These are phyloP conservation scores for Phytopythium boreale DNA, from an alignment of 352 stramenopile species.

Conservation along the genomic window DNA sequence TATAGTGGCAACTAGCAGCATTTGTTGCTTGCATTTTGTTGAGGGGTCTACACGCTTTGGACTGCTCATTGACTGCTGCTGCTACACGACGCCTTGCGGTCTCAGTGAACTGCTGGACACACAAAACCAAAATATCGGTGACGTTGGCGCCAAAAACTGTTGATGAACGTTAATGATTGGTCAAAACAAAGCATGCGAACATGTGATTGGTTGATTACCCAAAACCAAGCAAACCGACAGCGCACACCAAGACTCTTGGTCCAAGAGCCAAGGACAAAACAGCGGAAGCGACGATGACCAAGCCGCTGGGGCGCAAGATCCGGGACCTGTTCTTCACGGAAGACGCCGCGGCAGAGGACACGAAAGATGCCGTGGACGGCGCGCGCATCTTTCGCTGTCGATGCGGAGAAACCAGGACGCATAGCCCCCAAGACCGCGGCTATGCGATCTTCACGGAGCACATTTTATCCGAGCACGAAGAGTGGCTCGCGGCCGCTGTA, in stretches of 20 bases:
- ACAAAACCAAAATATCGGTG: too few relatives aligned
- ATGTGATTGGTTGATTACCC: background rate
- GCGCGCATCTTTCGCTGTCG: conserved; percentile 45
- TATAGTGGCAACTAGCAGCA: background rate
- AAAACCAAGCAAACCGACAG: too few relatives aligned
- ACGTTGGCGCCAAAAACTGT: background rate
- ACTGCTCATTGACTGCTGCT: too few relatives aligned
- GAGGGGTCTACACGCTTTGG: too few relatives aligned
- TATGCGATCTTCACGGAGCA: conserved; percentile 73
- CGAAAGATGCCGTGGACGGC: background rate
- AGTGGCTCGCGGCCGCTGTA: conserved; percentile 37
- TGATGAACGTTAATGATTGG: background rate
- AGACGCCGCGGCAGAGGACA: conserved; percentile 6
- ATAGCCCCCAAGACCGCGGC: conserved; percentile 38
- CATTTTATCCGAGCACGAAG: conserved; percentile 56
- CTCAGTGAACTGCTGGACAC: too few relatives aligned
- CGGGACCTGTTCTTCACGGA: conserved; percentile 51
- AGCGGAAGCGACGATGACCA: conserved; percentile 7
- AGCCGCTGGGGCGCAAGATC: conserved; percentile 40
- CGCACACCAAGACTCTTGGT: too few relatives aligned
- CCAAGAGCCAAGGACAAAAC: background rate
- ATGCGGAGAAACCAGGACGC: conserved; percentile 55
- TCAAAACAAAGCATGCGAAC: background rate
- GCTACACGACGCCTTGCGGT: too few relatives aligned
- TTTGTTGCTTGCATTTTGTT: too few relatives aligned